Conservation (phyloP, 2,329 filamentous ascomycete species). For the Fusarium torreyae region DNA sequence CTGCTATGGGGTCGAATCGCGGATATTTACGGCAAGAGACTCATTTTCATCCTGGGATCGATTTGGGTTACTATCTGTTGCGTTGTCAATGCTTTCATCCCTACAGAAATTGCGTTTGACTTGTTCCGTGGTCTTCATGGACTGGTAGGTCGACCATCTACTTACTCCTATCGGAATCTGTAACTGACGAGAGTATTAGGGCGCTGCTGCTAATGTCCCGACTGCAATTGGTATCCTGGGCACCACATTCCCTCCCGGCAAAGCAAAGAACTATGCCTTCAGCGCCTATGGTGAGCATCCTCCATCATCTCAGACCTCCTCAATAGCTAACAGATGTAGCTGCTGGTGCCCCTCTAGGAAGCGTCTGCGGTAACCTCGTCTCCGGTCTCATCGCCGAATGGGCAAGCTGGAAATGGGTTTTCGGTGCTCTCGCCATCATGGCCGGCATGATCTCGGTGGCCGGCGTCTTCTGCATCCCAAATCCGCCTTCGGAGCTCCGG, state of each 20-base stretch:
- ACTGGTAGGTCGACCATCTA: conserved; percentile 55
- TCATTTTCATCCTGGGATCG: conserved; percentile 75
- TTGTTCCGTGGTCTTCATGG: conserved; percentile 77
- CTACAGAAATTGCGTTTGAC: conserved; percentile 78
- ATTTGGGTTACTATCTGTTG: conserved; percentile 73
- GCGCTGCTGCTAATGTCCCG: conserved; percentile 78
- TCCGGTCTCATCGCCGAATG: conserved; percentile 76
- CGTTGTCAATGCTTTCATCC: conserved; percentile 74
- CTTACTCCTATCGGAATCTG: no score
- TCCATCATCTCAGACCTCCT: no score
- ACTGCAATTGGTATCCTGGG: conserved; percentile 80
- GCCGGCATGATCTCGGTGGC: conserved; percentile 69
- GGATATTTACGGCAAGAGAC: conserved; percentile 76
- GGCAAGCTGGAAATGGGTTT: conserved; percentile 76
- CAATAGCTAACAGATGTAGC: conserved; percentile 53
- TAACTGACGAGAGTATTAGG: conserved; percentile 53
- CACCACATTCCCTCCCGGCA: conserved; percentile 76
- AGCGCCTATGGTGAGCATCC: conserved; percentile 67
- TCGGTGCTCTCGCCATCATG: conserved; percentile 74
- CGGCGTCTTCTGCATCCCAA: conserved; percentile 73
- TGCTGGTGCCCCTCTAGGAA: conserved; percentile 75
- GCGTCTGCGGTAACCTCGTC: conserved; percentile 75
- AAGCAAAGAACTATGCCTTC: conserved; percentile 80
- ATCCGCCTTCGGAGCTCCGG: conserved; percentile 56
- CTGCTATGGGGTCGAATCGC: conserved; percentile 77